Conservation (phyloP, 208 protist species). For the Phytomonas sp. region DNA sequence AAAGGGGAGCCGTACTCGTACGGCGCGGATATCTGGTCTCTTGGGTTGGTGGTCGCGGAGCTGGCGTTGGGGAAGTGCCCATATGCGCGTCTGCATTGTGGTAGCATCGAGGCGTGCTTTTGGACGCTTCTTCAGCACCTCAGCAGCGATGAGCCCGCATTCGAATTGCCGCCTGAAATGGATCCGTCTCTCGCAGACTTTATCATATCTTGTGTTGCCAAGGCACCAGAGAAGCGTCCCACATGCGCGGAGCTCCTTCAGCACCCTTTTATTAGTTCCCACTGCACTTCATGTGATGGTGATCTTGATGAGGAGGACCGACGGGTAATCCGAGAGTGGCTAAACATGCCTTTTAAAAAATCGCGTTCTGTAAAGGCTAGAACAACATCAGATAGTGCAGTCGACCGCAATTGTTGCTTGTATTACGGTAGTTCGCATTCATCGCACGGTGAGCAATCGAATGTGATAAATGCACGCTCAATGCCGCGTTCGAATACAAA, state of each 20-base stretch:
- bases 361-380: not conserved
- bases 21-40: slow-evolving; percentile 88
- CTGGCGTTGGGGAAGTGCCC: slow-evolving; percentile 79
- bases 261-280: slow-evolving; percentile 39
- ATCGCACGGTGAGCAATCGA: not conserved
- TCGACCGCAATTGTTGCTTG: not conserved
- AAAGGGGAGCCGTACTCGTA: slow-evolving; percentile 87
- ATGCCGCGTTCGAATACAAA: not conserved
- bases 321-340: not conserved
- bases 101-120: slow-evolving; percentile 69
- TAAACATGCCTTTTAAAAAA: not conserved
- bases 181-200: slow-evolving; percentile 53
- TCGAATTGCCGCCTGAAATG: slow-evolving; percentile 46
- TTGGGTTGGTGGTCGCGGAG: slow-evolving; percentile 88
- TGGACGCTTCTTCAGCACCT: slow-evolving; percentile 84
- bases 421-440: not conserved
- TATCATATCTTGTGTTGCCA: slow-evolving; percentile 57
- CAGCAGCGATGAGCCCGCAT: slow-evolving; percentile 36
- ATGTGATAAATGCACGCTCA: not conserved
- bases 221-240: slow-evolving; percentile 43
- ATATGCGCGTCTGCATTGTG: slow-evolving; percentile 42
- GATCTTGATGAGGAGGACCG: not conserved
- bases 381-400: not conserved
- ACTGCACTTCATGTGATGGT: not conserved
- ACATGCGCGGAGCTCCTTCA: slow-evolving; percentile 60